phyloP scores from a whole-genome alignment of 192 early-diverging fungal genomes.

The Gaertneriomyces sp. region DNA sequence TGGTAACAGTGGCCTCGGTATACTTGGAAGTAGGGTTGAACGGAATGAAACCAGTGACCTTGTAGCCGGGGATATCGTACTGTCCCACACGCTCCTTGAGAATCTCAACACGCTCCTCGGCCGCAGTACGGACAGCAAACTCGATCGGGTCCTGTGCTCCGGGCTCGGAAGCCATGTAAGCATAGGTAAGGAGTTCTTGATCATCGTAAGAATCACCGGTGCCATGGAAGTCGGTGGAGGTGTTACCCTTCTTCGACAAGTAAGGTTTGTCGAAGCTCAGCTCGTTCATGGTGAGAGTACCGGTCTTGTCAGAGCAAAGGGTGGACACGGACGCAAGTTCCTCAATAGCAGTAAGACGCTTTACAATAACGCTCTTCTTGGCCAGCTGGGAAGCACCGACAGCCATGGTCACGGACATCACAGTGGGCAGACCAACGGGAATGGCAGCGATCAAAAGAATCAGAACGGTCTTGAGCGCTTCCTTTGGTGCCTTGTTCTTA shows the following conservation, averaged over 20 bases:
- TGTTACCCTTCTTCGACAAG: constrained; percentile 41
- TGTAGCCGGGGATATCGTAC: constrained; percentile 88
- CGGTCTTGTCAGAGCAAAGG: constrained; percentile 93
- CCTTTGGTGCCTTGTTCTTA: constrained; percentile 2
- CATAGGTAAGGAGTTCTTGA: constrained; percentile 76
- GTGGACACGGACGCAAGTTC: constrained; percentile 88
- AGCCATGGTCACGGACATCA: constrained; percentile 93
- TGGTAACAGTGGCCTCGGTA: constrained; percentile 81
- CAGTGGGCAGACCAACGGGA: constrained; percentile 88
- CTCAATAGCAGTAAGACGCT: constrained; percentile 90
- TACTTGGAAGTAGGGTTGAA: constrained; percentile 93
- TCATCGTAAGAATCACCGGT: constrained; percentile 46
- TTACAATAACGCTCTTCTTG: constrained; percentile 87
- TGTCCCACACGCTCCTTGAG: constrained; percentile 59
- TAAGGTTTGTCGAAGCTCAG: constrained; percentile 84
- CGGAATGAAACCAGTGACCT: constrained; percentile 84
- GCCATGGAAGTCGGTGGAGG: constrained; percentile 64
- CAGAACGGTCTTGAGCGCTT: constrained; percentile 64
- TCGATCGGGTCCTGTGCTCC: constrained; percentile 90
- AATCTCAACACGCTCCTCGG: constrained; percentile 66
- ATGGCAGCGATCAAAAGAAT: constrained; percentile 91
- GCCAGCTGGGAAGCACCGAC: constrained; percentile 84
- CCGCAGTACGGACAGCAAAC: constrained; percentile 76
- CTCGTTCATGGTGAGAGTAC: constrained; percentile 89
- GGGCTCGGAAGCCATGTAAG: constrained; percentile 78